These are phyloP conservation scores for Streptanthus diversifolius DNA, from an alignment of 345 rosid genomes.

Conservation along the genomic window DNA sequence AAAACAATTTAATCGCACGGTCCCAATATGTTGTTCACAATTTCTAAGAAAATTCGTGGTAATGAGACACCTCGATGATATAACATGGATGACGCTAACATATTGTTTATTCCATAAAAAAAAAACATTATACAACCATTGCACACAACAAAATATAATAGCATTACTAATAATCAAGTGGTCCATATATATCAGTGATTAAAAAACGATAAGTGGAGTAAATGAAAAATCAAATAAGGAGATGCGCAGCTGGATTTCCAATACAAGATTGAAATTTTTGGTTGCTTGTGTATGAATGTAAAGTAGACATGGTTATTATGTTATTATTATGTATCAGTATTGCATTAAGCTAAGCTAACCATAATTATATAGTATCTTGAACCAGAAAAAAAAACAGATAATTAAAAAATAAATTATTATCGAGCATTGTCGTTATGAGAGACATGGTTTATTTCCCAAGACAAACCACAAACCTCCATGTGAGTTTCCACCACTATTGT, in stretches of 20 bases:
- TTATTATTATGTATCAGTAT: constrained; percentile 17
- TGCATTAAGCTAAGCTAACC: constrained; percentile 15
- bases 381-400: background rate
- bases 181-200: constrained; percentile 1
- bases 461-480: constrained; percentile 39
- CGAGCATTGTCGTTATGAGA: constrained; percentile 30
- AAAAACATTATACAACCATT: background rate
- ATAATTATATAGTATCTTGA: background rate
- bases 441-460: constrained; percentile 38
- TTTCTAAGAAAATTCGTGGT: constrained; percentile 36
- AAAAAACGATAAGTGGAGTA: constrained; percentile 6
- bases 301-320: constrained; percentile 30
- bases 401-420: background rate
- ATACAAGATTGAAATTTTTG: constrained; percentile 28
- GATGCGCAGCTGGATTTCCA: constrained; percentile 25
- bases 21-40: constrained; percentile 32
- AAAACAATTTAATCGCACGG: constrained; percentile 25
- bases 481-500: constrained; percentile 37
- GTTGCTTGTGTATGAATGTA: constrained; percentile 37
- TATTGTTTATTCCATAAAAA: constrained; percentile 12
- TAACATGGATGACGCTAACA: constrained; percentile 31
- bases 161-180: constrained; percentile 21
- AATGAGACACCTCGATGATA: constrained; percentile 35
- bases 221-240: constrained; percentile 11
- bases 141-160: constrained; percentile 1